Base-by-base conservation (phyloP, 202 grass and related monocot genomes). In the Carex arenaria region DNA sequence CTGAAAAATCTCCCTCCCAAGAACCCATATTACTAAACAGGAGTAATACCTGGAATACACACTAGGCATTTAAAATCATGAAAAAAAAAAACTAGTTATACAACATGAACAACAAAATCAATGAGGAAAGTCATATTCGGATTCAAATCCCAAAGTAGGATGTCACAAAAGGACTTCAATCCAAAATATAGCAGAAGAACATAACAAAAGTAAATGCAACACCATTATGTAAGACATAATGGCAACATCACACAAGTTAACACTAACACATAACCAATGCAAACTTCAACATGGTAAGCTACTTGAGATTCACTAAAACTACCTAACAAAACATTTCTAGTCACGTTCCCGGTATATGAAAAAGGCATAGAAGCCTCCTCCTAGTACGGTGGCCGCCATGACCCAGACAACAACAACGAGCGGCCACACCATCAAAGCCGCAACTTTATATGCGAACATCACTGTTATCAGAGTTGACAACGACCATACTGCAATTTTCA, bases 361-460 rank as follows among this genome's bases (percentile, higher is more conserved):
- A 2, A 82, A 82, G 17, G 42, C 43, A 82, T 82, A 82, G 80
- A 82, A 82, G 5, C 80, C 80, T 64, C 80, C 80, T 11, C 68
- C 45, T 52, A 49, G 45, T 12, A 82, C 63, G 0, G 61, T 66
- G 22, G n/a, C 26, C 0, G 80, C 80, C 80, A 67, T 82, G 80
- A 10, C 43, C 80, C 80, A 82, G 2, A 82, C 80, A 52, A 82
- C 7, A 17, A 64, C 18, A 64, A 26, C 80, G 10, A 82, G 56
- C 4, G 43, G 30, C 14, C 8, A 51, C 1, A 61, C 63, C 80
- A 82, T 68, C 45, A 82, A 9, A 56, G 62, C 80, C 3, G 80
- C 80, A 31, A 82, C 80, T 54, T 45, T 54, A 53, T 82, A 68
- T 67, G 80, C 62, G 52, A 82, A 82, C 80, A 82, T 82, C 59